Evolutionary conservation across 495 filamentous ascomycete species (phyloP).

Genomic region (Podospora sp.): DNA sequence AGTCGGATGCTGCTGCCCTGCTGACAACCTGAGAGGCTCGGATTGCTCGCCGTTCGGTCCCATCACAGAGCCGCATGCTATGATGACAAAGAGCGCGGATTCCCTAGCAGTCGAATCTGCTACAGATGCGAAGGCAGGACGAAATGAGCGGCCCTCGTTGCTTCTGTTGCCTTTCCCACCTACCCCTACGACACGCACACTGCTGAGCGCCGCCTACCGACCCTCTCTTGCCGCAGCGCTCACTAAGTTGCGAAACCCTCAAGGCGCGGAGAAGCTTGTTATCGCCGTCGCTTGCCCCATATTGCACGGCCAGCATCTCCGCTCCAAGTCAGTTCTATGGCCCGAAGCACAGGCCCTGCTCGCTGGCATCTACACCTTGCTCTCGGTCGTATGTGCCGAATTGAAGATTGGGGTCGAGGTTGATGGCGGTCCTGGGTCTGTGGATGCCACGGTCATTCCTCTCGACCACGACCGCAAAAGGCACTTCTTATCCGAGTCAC

Average conservation of each 20-base stretch:
- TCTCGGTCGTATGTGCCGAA: constrained; percentile 67
- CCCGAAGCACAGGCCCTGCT: constrained; percentile 67
- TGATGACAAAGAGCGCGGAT: background rate
- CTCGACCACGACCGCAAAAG: constrained; percentile 60
- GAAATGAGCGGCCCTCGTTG: constrained; percentile 48
- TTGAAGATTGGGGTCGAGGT: constrained; percentile 62
- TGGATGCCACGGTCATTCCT: constrained; percentile 77
- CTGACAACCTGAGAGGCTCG: background rate
- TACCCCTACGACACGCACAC: constrained; percentile 43
- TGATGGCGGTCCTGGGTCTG: constrained; percentile 61
- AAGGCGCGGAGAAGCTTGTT: constrained; percentile 49
- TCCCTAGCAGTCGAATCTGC: background rate
- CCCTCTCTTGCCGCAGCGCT: constrained; percentile 53
- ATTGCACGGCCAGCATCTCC: constrained; percentile 45
- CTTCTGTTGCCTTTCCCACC: constrained; percentile 62
- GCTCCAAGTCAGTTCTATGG: constrained; percentile 60
- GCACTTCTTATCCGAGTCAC: constrained; percentile 31
- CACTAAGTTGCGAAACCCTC: constrained; percentile 45
- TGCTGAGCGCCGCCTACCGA: constrained; percentile 59
- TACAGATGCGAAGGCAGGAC: constrained; percentile 11
- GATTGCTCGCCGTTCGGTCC: too few species aligned
- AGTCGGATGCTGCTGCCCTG: background rate
- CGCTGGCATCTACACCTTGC: constrained; percentile 75
- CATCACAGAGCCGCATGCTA: background rate
- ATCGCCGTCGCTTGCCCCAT: constrained; percentile 57